These are phyloP conservation scores for Suillus brevipes DNA, from an alignment of 768 basidiomycete genomes.

Conservation along the genomic window DNA sequence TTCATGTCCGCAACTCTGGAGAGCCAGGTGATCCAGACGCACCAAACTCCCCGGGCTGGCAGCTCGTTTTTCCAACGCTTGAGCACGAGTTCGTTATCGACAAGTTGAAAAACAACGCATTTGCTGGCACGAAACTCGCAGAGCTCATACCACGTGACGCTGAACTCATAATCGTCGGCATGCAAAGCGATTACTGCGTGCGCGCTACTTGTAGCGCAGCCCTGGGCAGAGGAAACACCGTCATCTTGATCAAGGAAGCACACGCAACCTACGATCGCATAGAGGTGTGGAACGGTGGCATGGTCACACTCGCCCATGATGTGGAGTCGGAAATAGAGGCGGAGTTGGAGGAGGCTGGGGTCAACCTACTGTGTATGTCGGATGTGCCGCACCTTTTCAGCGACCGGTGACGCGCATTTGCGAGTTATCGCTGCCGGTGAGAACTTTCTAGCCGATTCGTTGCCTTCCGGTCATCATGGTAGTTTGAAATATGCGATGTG, in stretches of 20 bases:
- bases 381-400: constrained; percentile 60
- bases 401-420: constrained; percentile 42
- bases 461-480: not conserved
- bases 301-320: constrained; percentile 48
- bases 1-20: constrained; percentile 69
- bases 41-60: constrained; percentile 56
- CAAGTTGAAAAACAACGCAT: constrained; percentile 72
- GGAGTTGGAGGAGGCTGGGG: constrained; percentile 70
- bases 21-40: constrained; percentile 63
- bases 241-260: constrained; percentile 60
- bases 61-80: constrained; percentile 55
- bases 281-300: constrained; percentile 60
- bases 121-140: constrained; percentile 55
- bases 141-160: constrained; percentile 52
- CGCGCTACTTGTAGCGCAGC: constrained; percentile 60
- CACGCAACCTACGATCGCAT: constrained; percentile 70
- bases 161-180: constrained; percentile 64
- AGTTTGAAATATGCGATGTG: not conserved
- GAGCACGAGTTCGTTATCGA: constrained; percentile 57
- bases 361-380: constrained; percentile 64
- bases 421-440: not conserved
- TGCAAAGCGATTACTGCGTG: constrained; percentile 67
- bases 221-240: constrained; percentile 62
- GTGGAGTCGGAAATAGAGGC: constrained; percentile 63
- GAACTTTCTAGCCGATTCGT: not conserved